Evolutionary conservation across 139 green algal species (phyloP), one percentile per base, ranked within the genome.

Genomic region (Limnomonas spitsbergensis): DNA sequence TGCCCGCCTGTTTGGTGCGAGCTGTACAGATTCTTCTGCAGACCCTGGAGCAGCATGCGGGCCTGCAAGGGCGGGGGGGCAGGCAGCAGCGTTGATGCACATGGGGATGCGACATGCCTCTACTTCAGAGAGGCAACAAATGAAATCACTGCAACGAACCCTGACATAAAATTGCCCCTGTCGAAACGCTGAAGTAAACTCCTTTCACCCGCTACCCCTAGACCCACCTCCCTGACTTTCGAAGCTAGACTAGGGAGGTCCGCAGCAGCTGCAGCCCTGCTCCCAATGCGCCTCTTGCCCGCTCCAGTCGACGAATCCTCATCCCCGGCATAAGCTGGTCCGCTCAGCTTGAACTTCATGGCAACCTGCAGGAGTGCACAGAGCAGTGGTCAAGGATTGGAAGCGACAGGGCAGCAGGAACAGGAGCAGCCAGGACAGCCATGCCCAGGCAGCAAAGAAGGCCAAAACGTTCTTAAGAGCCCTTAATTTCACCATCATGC

Each of bases 301-400:
- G n/a, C 14, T 61, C 14, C 47, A 61, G 47, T 29, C 14, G 47
- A 61, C 14, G 47, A 14, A 61, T 61, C 47, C 47, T 61, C 47
- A 61, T 14, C 47, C 14, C 47, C 79, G 0, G 40, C 66, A 78
- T 89, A 92, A 0, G 86, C 82, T 26, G 81, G 66, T 1, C 84
- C 83, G 38, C 72, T 36, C 14, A 91, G 34, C 1, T 39, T 4
- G 35, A 88, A 73, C 0, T 69, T 54, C 53, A 90, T 53, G 0
- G 83, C 73, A 66, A 76, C 77, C 77, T 81, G 76, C 40, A 70
- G 31, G 26, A 75, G 34, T 31, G 27, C 31, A 72, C n/a, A 37
- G 7, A 38, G 29, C 9, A 38, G 66, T 72, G 47, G 47, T 14
- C 47, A 61, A 61, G 47, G 47, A 61, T 24, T n/a, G 24, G 14